Base-by-base conservation (phyloP, 257 asterid genomes). In the Perilla frutescens region DNA sequence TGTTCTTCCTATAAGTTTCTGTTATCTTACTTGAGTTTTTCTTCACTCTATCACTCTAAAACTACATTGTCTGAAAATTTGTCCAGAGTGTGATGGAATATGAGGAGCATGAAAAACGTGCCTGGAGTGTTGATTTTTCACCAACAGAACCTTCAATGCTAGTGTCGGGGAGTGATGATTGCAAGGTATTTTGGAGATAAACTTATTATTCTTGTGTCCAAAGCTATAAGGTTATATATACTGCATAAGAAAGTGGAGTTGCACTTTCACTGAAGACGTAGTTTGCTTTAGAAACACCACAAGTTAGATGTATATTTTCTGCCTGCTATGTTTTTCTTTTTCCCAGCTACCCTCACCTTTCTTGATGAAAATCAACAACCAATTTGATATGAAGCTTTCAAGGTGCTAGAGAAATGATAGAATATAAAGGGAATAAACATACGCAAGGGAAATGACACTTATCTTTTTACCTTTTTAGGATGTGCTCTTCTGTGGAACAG, bases 101-200 rank as follows among this genome's bases (percentile, higher is more conserved):
- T 8, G 97, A 89, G 79, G 96, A 91, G 85, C 96, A 91, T 79
- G 97, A 91, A 77, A 91, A 91, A 70, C 91, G 95, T 54, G 97
- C 96, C 26, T 91, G 96, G 95, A 87, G 97, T 82, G 91, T 91
- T 65, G 97, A 89, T 83, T 91, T 91, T 79, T 89, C 95, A 14
- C 73, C 80, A 45, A 82, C 91, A 5, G 95, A 88, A 62, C 96
- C 96, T 74, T 82, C 91, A 58, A 87, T 91, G 97, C 95, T 91
- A 72, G 92, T 89, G 10, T 89, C 96, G 3, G 97, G 97, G 26
- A 88, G 97, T 74, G 96, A 89, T 62, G 97, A 91, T 81, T 90
- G 96, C 91, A 90, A 88, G 97, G 97, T 91, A 82, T 68, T 32
- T 44, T 39, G 26, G 50, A 60, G 11, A 56, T 32, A 3, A 2